Evolutionary conservation across 305 asterid species (phyloP).

Genomic region (Fraxinus sp.): DNA sequence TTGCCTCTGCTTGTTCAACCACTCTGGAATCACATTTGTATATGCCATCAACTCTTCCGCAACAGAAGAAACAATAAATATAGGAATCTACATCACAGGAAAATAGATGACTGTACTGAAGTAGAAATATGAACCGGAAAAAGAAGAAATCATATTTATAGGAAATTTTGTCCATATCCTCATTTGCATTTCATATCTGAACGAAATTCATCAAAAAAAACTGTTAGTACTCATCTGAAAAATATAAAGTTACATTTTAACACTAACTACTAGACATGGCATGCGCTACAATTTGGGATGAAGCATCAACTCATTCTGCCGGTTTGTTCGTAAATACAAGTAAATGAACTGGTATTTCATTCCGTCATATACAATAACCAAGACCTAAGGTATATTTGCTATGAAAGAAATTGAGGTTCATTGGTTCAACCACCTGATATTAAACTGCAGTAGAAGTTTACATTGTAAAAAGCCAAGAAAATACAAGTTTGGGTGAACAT

Average conservation of each 20-base stretch:
- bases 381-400: neutral
- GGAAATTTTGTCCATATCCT: neutral
- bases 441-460: conserved; percentile 3
- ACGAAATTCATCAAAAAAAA: conserved; percentile 10
- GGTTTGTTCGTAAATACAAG: neutral
- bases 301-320: conserved; percentile 12
- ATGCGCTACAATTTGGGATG: neutral
- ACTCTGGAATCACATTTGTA: conserved; percentile 80
- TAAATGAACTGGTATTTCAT: neutral
- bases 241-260: neutral
- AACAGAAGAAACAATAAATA: conserved; percentile 69
- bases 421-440: conserved; percentile 3
- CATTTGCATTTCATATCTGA: neutral
- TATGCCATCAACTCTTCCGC: conserved; percentile 79
- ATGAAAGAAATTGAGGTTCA: neutral
- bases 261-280: conserved; percentile 1
- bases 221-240: neutral
- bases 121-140: conserved; percentile 14
- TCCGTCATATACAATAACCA: neutral
- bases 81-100: conserved; percentile 61
- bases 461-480: neutral
- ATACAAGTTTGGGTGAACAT: conserved; percentile 5
- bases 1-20: conserved; percentile 65
- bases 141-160: neutral
- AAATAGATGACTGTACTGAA: neutral